phyloP scores from a whole-genome alignment of 1,139 yeast genomes.

The Petasospora rhodanensis region DNA sequence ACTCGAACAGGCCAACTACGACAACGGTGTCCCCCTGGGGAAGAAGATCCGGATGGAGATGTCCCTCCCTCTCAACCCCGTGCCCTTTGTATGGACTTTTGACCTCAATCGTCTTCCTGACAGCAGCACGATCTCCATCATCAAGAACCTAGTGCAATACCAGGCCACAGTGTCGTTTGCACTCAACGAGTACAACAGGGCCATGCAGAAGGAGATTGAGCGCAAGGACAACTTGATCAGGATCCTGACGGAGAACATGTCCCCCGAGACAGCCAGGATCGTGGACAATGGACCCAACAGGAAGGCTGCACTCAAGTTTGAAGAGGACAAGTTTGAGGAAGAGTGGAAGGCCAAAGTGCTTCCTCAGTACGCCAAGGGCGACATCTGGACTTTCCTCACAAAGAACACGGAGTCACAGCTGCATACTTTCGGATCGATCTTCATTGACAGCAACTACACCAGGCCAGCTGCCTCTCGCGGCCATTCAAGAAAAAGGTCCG shows the following conservation, averaged over 20 bases:
- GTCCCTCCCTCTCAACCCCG: conserved; percentile 2
- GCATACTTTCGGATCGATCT: conserved; percentile 15
- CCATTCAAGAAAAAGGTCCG: no score
- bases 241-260: conserved; percentile 22
- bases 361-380: conserved; percentile 9
- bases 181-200: conserved; percentile 18
- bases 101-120: conserved; percentile 19
- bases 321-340: conserved; percentile 10
- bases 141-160: conserved; percentile 18
- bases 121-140: conserved; percentile 18
- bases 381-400: conserved; percentile 20
- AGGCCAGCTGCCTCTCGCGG: no score
- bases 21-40: conserved; percentile 18
- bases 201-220: conserved; percentile 16
- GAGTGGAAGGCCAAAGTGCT: conserved; percentile 17
- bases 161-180: conserved; percentile 20
- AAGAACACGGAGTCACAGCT: conserved; percentile 9
- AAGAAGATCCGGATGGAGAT: conserved; percentile 14
- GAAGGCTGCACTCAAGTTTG: conserved; percentile 13
- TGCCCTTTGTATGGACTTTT: conserved; percentile 21
- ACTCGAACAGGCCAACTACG: no score
- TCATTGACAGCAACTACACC: conserved; percentile 7
- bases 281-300: conserved; percentile 15
- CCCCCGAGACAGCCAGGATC: conserved; percentile 1
- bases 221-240: conserved; percentile 23